phyloP scores from a whole-genome alignment of 345 rosid genomes.

The Gossypium sturtianum region DNA sequence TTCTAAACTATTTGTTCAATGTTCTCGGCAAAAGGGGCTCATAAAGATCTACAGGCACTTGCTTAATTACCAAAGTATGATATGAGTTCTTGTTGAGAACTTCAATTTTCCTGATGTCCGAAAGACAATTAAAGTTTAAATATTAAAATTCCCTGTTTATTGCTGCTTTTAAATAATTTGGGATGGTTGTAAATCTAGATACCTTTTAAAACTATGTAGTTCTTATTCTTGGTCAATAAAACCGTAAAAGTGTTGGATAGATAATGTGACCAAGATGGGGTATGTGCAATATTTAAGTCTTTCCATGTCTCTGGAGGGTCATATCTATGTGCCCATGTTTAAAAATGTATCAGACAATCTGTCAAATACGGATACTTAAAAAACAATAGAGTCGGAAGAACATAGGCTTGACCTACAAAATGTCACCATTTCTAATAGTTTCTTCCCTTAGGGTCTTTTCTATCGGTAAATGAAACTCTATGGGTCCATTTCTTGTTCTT shows the following conservation, averaged over 20 bases:
- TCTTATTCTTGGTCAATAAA: neutral
- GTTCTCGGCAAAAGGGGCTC: constrained; percentile 91
- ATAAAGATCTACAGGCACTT: constrained; percentile 90
- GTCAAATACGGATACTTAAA: too few species aligned
- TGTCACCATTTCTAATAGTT: neutral
- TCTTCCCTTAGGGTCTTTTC: neutral
- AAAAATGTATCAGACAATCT: neutral
- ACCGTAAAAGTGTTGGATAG: neutral
- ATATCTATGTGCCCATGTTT: neutral
- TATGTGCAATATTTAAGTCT: neutral
- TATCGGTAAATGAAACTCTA: neutral
- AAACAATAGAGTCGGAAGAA: neutral
- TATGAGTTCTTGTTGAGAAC: constrained; percentile 14
- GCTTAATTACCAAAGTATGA: constrained; percentile 72
- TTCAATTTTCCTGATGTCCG: neutral
- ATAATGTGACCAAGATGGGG: too few species aligned
- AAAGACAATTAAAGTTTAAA: neutral
- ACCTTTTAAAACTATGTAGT: neutral
- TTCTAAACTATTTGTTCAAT: constrained; percentile 93
- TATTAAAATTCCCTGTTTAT: neutral
- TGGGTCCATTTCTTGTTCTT: constrained; percentile 4
- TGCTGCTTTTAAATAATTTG: neutral
- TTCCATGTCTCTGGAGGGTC: neutral
- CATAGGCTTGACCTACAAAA: neutral
- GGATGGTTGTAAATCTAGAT: neutral